phyloP scores from a whole-genome alignment of 345 rosid genomes.

The Trapa bicornis region DNA sequence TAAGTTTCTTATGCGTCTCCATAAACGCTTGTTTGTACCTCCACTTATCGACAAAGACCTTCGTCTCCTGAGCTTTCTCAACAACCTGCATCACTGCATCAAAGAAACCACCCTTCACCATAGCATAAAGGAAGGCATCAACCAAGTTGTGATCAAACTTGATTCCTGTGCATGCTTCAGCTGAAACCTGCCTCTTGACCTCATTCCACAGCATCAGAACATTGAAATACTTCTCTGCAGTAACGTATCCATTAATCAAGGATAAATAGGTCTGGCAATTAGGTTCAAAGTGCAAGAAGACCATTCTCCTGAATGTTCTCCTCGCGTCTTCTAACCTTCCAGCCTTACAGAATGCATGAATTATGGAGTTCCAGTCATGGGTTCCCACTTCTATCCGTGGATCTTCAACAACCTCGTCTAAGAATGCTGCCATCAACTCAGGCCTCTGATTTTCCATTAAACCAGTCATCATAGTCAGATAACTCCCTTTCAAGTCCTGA shows the following conservation, averaged over 20 bases:
- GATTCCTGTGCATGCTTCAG: slow-evolving; percentile 32
- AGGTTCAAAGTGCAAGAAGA: slow-evolving; percentile 61
- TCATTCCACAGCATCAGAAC: slow-evolving; percentile 80
- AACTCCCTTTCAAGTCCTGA: slow-evolving; percentile 56
- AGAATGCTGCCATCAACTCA: slow-evolving; percentile 79
- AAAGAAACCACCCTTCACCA: slow-evolving; percentile 94
- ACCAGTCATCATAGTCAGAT: slow-evolving; percentile 80
- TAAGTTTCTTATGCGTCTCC: slow-evolving; percentile 93
- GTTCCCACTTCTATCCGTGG: slow-evolving; percentile 79
- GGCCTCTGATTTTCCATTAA: slow-evolving; percentile 70
- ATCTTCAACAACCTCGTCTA: slow-evolving; percentile 87
- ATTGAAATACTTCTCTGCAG: slow-evolving; percentile 63
- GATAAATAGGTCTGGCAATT: slow-evolving; percentile 85
- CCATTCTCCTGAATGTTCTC: slow-evolving; percentile 88
- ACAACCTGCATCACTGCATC: slow-evolving; percentile 97
- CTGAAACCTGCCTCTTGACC: slow-evolving; percentile 54
- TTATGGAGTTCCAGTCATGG: slow-evolving; percentile 95
- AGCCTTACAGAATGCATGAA: slow-evolving; percentile 88
- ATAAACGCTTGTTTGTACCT: slow-evolving; percentile 93
- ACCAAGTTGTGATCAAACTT: slow-evolving; percentile 53
- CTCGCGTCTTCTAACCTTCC: slow-evolving; percentile 76
- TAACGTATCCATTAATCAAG: slow-evolving; percentile 65
- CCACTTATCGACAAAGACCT: slow-evolving; percentile 90
- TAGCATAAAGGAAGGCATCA: slow-evolving; percentile 79
- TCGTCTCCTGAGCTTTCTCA: slow-evolving; percentile 80